Base-by-base conservation (phyloP, 495 filamentous ascomycete genomes). In the Chaetomium tenue region DNA sequence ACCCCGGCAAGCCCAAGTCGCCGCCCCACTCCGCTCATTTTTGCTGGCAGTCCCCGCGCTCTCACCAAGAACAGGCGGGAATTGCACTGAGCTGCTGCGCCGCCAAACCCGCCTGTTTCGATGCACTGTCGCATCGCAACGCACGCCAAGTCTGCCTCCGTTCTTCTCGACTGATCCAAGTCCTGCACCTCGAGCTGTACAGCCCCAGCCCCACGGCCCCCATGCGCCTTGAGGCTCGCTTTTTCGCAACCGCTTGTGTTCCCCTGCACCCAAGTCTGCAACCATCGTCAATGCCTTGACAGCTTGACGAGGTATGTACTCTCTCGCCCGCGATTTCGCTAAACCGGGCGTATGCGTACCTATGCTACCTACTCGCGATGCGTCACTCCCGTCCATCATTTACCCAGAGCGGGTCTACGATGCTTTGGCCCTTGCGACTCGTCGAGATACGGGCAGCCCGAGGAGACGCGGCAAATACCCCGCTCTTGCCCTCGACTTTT, bases 31-130 rank as follows among this genome's bases (percentile, higher is more conserved):
- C 61, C 61, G 61, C 61, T 58, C 53, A 26, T 63, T 63, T 30
- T 26, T 51, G 61, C 42, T 58, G 61, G 53, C 44, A 28, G 22
- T 22, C n/a, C 26, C 18, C 26, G 20, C 26, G 28, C 11, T 0
- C 61, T n/a, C 61, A 63, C 61, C 28, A 33, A 51, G 53, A 58
- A 58, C 28, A 58, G 44, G 61, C 61, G 61, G 61, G 61, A 63
- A 63, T 56, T 63, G 60, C 60, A 42, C 60, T 37, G 8, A 22
- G 13, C 11, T 62, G 61, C 61, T 63, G 61, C 61, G 61, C 61
- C 61, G 50, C 50, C 33, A 54, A 42, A 26, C 39, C 22, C 60
- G 12, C 40, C 51, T 48, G 37, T 40, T 55, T 15, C 26, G 46
- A 56, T 39, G 51, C 60, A 56, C 60, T 53, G 37, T 52, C 23